Conservation (phyloP, 164 flowering plant species). For the Piper longum region DNA sequence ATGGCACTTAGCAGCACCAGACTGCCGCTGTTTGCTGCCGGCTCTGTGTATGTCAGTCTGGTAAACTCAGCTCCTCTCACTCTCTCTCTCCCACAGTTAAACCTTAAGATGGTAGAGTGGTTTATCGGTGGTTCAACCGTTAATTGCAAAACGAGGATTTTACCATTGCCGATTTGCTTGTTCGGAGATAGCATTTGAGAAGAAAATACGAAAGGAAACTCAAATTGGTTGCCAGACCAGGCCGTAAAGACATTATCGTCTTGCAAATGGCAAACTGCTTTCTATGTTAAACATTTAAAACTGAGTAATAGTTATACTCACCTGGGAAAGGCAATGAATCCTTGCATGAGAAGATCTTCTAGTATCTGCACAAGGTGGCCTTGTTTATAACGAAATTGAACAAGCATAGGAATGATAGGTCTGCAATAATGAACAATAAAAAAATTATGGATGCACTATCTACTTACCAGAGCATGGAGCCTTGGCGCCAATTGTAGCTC, state of each 20-base stretch:
- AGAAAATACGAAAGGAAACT: neutral
- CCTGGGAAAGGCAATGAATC: neutral
- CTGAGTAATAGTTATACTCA: neutral
- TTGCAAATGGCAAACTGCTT: too few relatives aligned
- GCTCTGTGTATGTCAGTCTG: neutral
- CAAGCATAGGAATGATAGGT: neutral
- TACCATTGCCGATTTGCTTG: neutral
- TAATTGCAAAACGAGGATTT: too few relatives aligned
- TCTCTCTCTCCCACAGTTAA: neutral
- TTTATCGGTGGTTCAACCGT: too few relatives aligned
- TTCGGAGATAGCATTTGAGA: neutral
- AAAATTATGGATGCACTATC: too few relatives aligned
- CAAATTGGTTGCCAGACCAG: neutral
- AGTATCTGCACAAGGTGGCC: neutral
- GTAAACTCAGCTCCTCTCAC: neutral
- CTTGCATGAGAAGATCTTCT: neutral
- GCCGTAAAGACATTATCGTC: neutral
- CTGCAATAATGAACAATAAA: too few relatives aligned
- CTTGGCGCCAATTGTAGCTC: slow-evolving; percentile 12
- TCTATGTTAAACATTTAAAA: too few relatives aligned
- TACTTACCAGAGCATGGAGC: slow-evolving; percentile 16
- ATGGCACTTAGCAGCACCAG: neutral
- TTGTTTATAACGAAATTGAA: neutral
- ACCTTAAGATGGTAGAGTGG: neutral
- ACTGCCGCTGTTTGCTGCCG: neutral